Evolutionary conservation across 2,329 filamentous ascomycete species (phyloP), one percentile per base, ranked within the genome.

Genomic region (Penicillium glabrum): DNA sequence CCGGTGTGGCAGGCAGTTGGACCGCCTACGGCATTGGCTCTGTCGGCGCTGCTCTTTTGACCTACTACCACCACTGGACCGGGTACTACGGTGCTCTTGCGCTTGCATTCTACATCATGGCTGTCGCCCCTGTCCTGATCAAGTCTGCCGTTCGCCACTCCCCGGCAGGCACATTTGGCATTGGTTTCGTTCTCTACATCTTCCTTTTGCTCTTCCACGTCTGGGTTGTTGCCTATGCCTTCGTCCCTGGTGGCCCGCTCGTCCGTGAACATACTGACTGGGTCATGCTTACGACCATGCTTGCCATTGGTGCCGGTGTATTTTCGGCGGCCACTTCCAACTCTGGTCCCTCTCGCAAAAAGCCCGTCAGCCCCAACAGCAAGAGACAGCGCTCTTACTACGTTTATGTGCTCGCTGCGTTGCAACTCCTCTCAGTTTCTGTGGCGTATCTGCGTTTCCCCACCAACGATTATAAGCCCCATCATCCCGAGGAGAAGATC

Each of bases 201-300:
- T 83, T 98, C 67, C 79, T 98, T 78, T 88, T 97, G 5, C 84
- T 99, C n/a, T 96, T 96, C 80, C 93, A 98, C 70, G 92, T 97
- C 54, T 99, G 95, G 95, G 90, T 97, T 35, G 95, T 99, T 11
- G 95, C 95, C 2, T 99, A 99, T 69, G 95, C 95, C 13, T 99
- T 99, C 66, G 95, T 99, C 3, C 95, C 95, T 2, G 95, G 95
- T 51, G 95, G 95, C 2, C 91, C 91, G 3, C 83, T 96, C 1
- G 90, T 99, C 44, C 88, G 95, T 45, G 95, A 99, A 74, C 93
- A 88, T 70, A 99, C 93, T 1, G 93, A 98, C 72, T 97, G 93
- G 90, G 83, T 99, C 69, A 96, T 98, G 91, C 83, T 86, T 6
- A 85, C 84, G 8, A 96, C 85, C 69, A 96, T 98, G 90, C 72